phyloP scores from a whole-genome alignment of 768 basidiomycete genomes.

The Trametes cingulata region DNA sequence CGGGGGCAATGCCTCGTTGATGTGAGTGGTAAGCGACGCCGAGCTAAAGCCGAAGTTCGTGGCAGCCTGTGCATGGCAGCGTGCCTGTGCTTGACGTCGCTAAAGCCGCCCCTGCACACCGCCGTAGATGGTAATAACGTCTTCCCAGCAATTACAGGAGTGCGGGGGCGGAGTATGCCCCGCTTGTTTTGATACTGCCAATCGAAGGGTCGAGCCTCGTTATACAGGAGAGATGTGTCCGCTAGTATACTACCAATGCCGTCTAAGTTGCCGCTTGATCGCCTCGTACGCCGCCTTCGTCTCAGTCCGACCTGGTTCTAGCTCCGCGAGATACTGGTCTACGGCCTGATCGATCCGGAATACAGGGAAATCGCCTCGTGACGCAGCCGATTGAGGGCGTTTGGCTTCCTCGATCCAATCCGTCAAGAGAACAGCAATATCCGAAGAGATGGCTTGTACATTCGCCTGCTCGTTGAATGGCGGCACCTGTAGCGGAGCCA shows the following conservation, averaged over 20 bases:
- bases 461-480: slow-evolving; percentile 82
- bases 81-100: too few relatives aligned
- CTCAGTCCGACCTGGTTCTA: slow-evolving; percentile 61
- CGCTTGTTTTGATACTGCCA: too few relatives aligned
- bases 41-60: too few relatives aligned
- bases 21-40: too few relatives aligned
- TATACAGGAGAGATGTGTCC: neutral
- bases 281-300: slow-evolving; percentile 67
- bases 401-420: slow-evolving; percentile 83
- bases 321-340: slow-evolving; percentile 71
- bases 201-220: too few relatives aligned
- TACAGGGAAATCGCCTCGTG: slow-evolving; percentile 72
- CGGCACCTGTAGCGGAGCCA: slow-evolving; percentile 52
- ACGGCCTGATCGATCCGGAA: slow-evolving; percentile 73
- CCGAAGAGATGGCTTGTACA: slow-evolving; percentile 77
- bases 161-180: too few relatives aligned
- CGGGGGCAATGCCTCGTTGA: too few relatives aligned
- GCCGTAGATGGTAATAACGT: too few relatives aligned
- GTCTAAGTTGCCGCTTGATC: slow-evolving; percentile 68
- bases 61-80: too few relatives aligned
- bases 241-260: slow-evolving; percentile 56
- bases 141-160: too few relatives aligned
- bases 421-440: slow-evolving; percentile 75
- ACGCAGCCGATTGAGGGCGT: slow-evolving; percentile 64
- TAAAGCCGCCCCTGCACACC: neutral